Evolutionary conservation across 306 rosid species (phyloP), one percentile per base, ranked within the genome.

Genomic region (Cercis canadensis): DNA sequence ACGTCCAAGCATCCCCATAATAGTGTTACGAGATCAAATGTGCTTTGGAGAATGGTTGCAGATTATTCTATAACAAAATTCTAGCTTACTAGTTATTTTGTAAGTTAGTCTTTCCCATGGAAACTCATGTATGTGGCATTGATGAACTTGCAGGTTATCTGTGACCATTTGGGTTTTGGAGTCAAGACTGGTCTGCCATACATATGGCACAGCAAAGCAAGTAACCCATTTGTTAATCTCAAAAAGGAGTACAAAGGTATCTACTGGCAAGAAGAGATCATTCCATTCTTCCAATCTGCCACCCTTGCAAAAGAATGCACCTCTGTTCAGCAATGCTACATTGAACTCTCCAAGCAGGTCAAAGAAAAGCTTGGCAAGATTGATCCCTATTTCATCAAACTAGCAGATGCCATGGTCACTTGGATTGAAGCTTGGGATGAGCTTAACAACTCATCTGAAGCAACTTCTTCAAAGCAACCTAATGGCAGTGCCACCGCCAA

Each of bases 361-460:
- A 87, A 84, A 69, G 90, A 71, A 16, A 92, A 85, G 73, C 96
- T 92, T 15, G 85, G 87, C 1, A 54, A 52, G 0, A 50, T 92
- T 6, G 97, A 89, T 50, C 90, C 91, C 1, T 92, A 89, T 72
- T 89, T 92, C 74, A 7, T 0, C 80, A 92, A 89, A 72, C 88
- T 92, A 31, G 96, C 90, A 0, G 96, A 92, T 14, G 97, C 96
- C 75, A 88, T 92, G 97, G 86, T 88, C 60, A 92, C 96, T 14
- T 92, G 97, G 97, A 87, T 92, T 67, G 97, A 89, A 77, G 93
- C 96, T 32, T 92, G 97, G 97, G 93, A 92, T 41, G 97, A 92
- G 66, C 79, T 92, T 63, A 89, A 87, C 84, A 81, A 56, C 80
- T 61, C 87, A 1, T 49, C 87, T 17, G 90, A 41, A 57, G 74